A percentile compares a stretch with the other conserved stretches of the same genome.
These are phyloP conservation scores for Phytophthora citricola DNA, from an alignment of 352 stramenopile genomes.

Conservation along the genomic window DNA sequence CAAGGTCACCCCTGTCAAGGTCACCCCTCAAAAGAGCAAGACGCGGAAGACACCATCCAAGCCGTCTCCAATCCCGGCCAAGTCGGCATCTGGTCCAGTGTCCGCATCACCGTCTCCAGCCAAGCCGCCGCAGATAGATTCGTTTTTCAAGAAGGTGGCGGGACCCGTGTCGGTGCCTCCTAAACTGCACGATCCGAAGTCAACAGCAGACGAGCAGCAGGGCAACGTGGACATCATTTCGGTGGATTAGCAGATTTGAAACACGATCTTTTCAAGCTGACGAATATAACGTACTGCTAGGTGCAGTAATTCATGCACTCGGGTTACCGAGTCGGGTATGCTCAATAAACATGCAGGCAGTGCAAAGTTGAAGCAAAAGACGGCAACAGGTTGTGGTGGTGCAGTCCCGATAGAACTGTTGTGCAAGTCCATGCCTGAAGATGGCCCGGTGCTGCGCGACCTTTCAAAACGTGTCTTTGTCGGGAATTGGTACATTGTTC, in stretches of 20 bases:
- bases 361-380: slow-evolving; percentile 11
- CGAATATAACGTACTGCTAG: slow-evolving; percentile 18
- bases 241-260: slow-evolving; percentile 23
- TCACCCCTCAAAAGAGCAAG: slow-evolving; percentile 13
- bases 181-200: slow-evolving; percentile 7
- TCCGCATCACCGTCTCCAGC: slow-evolving; percentile 22
- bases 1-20: not conserved
- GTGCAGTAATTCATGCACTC: not conserved
- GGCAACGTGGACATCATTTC: slow-evolving; percentile 31
- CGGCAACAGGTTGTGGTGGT: not conserved
- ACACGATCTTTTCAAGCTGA: slow-evolving; percentile 14
- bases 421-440: too few relatives aligned
- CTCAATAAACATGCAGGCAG: not conserved
- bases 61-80: slow-evolving; percentile 5
- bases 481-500: too few relatives aligned
- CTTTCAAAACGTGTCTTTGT: too few relatives aligned
- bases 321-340: not conserved
- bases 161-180: slow-evolving; percentile 1
- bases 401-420: not conserved
- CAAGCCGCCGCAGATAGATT: slow-evolving; percentile 38
- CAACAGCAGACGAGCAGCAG: slow-evolving; percentile 11
- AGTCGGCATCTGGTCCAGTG: slow-evolving; percentile 4
- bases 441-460: too few relatives aligned
- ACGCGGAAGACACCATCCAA: slow-evolving; percentile 18
- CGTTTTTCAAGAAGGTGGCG: slow-evolving; percentile 41